Conservation (phyloP, 2,329 filamentous ascomycete genomes). For the Ceratocystis albifundus region DNA sequence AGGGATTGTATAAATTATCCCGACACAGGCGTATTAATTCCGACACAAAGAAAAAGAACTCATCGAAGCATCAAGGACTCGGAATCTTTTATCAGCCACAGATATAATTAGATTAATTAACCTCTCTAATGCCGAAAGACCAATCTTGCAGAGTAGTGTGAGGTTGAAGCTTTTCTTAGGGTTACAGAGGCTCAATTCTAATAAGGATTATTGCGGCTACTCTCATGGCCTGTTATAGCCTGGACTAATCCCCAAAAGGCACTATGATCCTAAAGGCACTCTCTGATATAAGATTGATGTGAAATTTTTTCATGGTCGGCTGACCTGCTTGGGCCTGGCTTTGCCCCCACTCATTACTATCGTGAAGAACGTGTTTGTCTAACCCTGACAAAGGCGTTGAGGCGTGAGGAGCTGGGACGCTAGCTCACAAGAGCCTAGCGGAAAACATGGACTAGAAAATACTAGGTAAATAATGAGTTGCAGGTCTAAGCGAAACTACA, state of each 20-base stretch:
- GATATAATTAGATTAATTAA: too few species aligned
- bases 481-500: neutral
- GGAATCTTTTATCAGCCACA: too few species aligned
- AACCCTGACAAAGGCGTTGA: neutral
- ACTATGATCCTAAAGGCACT: neutral
- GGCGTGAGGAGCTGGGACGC: neutral
- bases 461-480: neutral
- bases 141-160: neutral
- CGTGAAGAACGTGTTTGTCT: neutral
- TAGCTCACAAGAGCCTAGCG: too few species aligned
- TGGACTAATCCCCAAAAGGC: neutral
- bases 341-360: neutral
- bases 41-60: too few species aligned
- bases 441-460: neutral
- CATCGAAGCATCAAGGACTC: neutral
- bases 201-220: neutral
- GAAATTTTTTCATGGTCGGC: constrained; percentile 15
- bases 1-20: neutral
- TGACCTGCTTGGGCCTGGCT: constrained; percentile 8
- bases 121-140: neutral
- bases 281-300: neutral
- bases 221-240: neutral
- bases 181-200: neutral
- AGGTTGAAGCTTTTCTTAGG: neutral
- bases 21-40: too few species aligned